phyloP scores from a whole-genome alignment of 208 protist species.

The Tritrichomonas foetus region DNA sequence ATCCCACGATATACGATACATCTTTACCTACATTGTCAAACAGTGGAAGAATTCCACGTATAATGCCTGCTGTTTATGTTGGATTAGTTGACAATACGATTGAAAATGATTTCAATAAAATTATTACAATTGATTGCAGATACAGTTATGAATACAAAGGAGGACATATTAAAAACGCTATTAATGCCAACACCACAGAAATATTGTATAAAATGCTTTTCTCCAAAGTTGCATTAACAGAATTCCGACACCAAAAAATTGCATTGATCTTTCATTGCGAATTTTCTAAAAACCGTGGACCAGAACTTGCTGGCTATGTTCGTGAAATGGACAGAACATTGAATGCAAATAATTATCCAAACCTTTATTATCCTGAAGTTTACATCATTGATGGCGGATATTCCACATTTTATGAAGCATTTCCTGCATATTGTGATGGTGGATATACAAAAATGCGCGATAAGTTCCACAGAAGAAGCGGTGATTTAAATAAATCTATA shows the following conservation, averaged over 20 bases:
- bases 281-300: conserved; percentile 41
- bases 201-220: conserved; percentile 5
- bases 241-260: neutral
- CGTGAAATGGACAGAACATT: neutral
- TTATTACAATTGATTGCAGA: conserved; percentile 41
- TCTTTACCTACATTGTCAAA: neutral
- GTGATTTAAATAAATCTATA: neutral
- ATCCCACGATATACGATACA: too few species aligned
- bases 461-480: neutral
- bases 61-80: neutral
- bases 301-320: neutral
- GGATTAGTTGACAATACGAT: neutral
- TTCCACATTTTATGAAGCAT: neutral
- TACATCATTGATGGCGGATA: conserved; percentile 20
- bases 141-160: conserved; percentile 50
- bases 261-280: conserved; percentile 24
- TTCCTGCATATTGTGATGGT: neutral
- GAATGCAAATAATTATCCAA: neutral
- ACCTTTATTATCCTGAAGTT: neutral
- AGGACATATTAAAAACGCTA: conserved; percentile 42
- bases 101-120: neutral
- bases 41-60: neutral
- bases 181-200: conserved; percentile 20
- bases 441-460: neutral
- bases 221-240: neutral